Evolutionary conservation across 139 green algal genomes (phyloP).

Genomic region (Chlorella sp.): DNA sequence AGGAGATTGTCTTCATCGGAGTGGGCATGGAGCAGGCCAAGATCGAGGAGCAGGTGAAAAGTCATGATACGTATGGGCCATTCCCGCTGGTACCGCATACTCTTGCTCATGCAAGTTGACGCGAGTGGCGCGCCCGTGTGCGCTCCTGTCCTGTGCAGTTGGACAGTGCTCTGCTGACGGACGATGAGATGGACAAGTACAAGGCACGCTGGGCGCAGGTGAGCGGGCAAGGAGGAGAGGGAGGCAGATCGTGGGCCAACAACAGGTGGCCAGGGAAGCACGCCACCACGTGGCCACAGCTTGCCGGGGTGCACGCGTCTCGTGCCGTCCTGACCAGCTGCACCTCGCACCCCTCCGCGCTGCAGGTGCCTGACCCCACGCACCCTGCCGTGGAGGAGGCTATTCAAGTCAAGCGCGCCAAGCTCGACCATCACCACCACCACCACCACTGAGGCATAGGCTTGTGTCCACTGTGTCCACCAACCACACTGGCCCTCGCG

Average conservation of each 20-base stretch:
- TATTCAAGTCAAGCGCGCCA: background rate
- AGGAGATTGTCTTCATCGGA: conserved; percentile 96
- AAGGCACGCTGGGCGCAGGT: conserved; percentile 41
- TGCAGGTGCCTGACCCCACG: conserved; percentile 10
- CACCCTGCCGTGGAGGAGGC: conserved; percentile 9
- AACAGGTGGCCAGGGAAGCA: too few species aligned
- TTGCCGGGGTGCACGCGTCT: too few species aligned
- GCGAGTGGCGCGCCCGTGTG: background rate
- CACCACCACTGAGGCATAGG: background rate
- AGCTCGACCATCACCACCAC: background rate
- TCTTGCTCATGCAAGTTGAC: background rate
- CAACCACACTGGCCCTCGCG: too few species aligned
- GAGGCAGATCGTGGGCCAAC: too few species aligned
- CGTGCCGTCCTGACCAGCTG: too few species aligned
- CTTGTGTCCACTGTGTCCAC: too few species aligned
- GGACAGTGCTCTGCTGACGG: conserved; percentile 72
- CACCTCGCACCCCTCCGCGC: too few species aligned
- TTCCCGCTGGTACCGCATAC: background rate
- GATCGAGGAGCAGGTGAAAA: conserved; percentile 43
- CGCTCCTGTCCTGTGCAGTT: conserved; percentile 41
- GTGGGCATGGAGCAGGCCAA: conserved; percentile 72
- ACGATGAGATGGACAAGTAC: conserved; percentile 72
- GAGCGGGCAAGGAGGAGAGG: too few species aligned
- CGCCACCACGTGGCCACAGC: too few species aligned
- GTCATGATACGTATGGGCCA: background rate